Conservation (phyloP, 257 asterid species). For the Echites panduratus region DNA sequence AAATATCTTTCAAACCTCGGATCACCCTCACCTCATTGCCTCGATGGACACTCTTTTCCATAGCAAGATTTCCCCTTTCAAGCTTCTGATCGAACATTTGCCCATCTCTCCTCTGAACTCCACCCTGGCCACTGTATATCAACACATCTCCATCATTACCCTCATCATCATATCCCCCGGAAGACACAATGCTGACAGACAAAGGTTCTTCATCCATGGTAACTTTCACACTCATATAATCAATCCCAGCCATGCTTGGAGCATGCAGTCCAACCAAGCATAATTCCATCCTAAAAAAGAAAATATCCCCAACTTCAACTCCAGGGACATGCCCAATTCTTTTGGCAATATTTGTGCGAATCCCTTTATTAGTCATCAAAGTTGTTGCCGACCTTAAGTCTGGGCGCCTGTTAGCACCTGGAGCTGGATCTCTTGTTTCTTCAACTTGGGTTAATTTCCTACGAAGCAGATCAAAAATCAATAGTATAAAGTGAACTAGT, state of each 20-base stretch:
- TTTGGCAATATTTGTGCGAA: constrained; percentile 56
- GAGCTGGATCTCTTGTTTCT: constrained; percentile 42
- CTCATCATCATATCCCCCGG: constrained; percentile 88
- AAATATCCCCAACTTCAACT: constrained; percentile 80
- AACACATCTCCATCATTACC: constrained; percentile 64
- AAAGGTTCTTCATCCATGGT: constrained; percentile 72
- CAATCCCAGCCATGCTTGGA: constrained; percentile 93
- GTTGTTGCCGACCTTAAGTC: constrained; percentile 52
- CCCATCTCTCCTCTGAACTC: constrained; percentile 71
- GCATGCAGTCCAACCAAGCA: constrained; percentile 81
- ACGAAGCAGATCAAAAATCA: constrained; percentile 53
- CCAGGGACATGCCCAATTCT: constrained; percentile 76
- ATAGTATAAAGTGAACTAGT: constrained; percentile 38
- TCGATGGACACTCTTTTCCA: constrained; percentile 42
- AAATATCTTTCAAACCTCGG: constrained; percentile 49
- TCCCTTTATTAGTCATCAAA: constrained; percentile 60
- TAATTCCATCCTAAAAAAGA: constrained; percentile 83
- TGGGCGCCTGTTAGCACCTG: constrained; percentile 59
- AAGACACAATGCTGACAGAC: constrained; percentile 86
- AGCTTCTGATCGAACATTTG: constrained; percentile 84
- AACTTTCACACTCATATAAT: constrained; percentile 58
- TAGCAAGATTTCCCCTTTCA: constrained; percentile 47
- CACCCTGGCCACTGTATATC: constrained; percentile 86
- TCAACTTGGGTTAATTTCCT: constrained; percentile 58
- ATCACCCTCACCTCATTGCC: constrained; percentile 47